Percentiles rank a stretch among this genome's conserved stretches.
Evolutionary conservation across 805 yeast genomes (phyloP).

Genomic region (Yueomyces sinensis): DNA sequence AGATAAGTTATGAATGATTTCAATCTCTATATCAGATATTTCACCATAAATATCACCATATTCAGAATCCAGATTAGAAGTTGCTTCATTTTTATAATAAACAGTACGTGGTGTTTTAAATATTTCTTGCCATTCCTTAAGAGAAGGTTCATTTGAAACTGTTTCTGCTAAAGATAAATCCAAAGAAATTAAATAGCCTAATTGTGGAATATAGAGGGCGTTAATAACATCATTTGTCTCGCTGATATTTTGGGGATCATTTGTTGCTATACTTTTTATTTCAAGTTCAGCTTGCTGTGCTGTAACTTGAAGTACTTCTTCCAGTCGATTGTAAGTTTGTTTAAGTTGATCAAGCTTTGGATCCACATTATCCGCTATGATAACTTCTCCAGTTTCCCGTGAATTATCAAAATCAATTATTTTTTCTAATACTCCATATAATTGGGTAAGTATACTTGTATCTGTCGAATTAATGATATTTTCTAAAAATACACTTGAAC

Average conservation of each 20-base stretch:
- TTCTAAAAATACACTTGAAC: constrained; percentile 4
- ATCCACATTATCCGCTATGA: constrained; percentile 22
- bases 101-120: constrained; percentile 27
- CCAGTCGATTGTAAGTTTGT: constrained; percentile 21
- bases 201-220: constrained; percentile 32
- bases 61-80: constrained; percentile 23
- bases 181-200: constrained; percentile 29
- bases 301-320: constrained; percentile 16
- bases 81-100: constrained; percentile 26
- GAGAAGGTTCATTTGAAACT: not conserved
- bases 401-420: constrained; percentile 29
- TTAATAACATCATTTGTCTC: constrained; percentile 13
- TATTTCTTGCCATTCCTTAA: constrained; percentile 23
- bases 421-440: constrained; percentile 5
- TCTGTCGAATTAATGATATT: constrained; percentile 3
- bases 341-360: constrained; percentile 17
- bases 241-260: not conserved
- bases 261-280: not conserved
- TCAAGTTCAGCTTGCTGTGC: constrained; percentile 5
- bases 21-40: constrained; percentile 31
- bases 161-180: constrained; percentile 4
- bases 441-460: constrained; percentile 2
- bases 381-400: constrained; percentile 14
- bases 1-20: constrained; percentile 25
- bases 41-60: constrained; percentile 31